These are phyloP conservation scores for Dendrobium huoshanense DNA, from an alignment of 106 monocot genomes.

Conservation along the genomic window DNA sequence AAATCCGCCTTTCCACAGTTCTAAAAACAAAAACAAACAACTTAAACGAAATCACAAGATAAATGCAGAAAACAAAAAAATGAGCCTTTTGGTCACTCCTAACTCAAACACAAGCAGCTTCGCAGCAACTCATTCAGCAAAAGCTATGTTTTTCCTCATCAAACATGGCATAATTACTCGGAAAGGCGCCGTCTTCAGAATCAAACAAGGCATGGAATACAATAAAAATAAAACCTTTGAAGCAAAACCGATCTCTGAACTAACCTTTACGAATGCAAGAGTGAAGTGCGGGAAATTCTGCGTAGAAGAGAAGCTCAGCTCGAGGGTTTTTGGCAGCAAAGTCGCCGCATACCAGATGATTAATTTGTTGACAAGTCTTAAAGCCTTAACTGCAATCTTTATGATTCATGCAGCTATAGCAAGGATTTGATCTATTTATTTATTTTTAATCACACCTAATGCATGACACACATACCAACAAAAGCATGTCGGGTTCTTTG, in stretches of 20 bases:
- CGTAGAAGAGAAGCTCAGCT: background rate
- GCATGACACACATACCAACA: no score
- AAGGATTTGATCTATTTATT: no score
- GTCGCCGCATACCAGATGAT: background rate
- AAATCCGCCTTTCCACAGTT: no score
- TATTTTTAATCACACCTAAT: no score
- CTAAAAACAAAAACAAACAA: no score
- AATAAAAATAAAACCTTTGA: background rate
- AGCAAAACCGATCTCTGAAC: background rate
- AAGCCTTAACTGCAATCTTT: background rate
- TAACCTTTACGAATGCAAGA: background rate
- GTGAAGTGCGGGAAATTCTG: background rate
- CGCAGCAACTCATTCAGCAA: no score
- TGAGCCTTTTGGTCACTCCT: background rate
- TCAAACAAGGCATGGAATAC: background rate
- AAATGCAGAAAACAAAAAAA: no score
- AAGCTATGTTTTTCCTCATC: background rate
- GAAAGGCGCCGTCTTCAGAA: background rate
- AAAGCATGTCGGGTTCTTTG: no score
- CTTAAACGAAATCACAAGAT: no score
- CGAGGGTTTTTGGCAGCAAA: background rate
- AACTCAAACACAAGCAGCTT: background rate
- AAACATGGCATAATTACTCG: background rate
- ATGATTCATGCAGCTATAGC: background rate
- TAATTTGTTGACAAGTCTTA: background rate